phyloP scores from a whole-genome alignment of 140 eudicot genomes.

The Senecio squalidus region DNA sequence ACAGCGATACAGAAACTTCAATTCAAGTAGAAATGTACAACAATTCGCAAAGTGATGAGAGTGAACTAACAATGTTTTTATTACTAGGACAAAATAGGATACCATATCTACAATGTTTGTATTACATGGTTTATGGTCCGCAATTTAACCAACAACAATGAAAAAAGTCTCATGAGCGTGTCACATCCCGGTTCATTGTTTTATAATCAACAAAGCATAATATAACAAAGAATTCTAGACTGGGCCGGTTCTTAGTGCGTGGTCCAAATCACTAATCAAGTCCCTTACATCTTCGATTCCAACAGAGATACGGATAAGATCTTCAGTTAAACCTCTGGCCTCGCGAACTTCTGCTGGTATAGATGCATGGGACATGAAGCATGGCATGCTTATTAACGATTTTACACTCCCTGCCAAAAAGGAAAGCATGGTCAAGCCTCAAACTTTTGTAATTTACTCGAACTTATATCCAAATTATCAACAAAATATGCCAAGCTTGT shows the following conservation, averaged over 20 bases:
- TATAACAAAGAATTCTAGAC: conserved; percentile 19
- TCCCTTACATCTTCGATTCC: conserved; percentile 96
- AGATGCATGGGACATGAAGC: conserved; percentile 96
- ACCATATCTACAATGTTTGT: conserved; percentile 10
- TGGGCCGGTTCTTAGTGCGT: conserved; percentile 75
- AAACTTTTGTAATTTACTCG: too few species aligned
- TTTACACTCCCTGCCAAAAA: conserved; percentile 77
- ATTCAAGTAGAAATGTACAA: too few species aligned
- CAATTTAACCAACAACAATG: neutral
- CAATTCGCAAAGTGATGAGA: too few species aligned
- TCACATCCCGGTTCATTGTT: neutral
- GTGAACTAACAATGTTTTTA: too few species aligned
- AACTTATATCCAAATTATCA: too few species aligned
- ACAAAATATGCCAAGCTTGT: too few species aligned
- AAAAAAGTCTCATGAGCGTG: neutral
- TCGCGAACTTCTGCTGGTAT: conserved; percentile 87
- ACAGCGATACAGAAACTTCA: too few species aligned
- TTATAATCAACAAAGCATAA: conserved; percentile 3
- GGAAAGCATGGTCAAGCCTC: neutral
- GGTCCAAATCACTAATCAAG: conserved; percentile 78
- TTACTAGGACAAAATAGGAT: neutral
- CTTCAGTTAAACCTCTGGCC: conserved; percentile 88
- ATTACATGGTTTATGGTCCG: neutral
- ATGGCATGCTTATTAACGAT: conserved; percentile 96
- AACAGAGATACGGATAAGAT: conserved; percentile 88